Evolutionary conservation across 1,139 yeast genomes (phyloP), one percentile per base, ranked within the genome.

Genomic region (Yamadazyma pseudoaaseri): DNA sequence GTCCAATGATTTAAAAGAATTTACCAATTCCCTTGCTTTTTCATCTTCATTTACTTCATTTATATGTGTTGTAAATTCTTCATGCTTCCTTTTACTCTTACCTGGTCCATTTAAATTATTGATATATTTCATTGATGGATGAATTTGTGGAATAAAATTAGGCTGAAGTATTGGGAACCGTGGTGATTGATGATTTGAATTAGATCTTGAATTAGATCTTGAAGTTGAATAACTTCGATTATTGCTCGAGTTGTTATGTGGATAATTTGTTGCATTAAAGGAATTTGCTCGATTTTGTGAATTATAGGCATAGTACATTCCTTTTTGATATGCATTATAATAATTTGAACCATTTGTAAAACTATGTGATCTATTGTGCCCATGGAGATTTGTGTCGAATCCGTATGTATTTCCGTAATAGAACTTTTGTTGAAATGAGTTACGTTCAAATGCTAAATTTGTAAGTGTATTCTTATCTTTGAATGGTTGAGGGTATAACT

Each of bases 361-460:
- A 25, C 30, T 31, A 11, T 35, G 35, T 12, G 30, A 14, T 18
- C 33, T 14, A 8, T 15, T 20, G 15, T 27, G 33, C 9, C 29
- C 22, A 6, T 29, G 31, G 14, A 26, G 17, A 22, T 29, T 22
- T 22, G 30, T 21, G 4, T 41, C 21, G 13, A 25, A 29, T 6
- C 20, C 26, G 14, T 20, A 16, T 25, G 25, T 30, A 29, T 38
- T 40, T 12, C 59, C 59, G 38, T 61, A 63, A 37, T 62, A 63
- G 34, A 56, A 49, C 37, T 58, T 56, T 26, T 60, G 65, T 37
- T 62, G 69, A 32, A 58, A 53, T 49, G 55, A 57, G 36, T 58
- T 61, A 31, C 68, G 45, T 42, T 63, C 70, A 41, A 58, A 58
- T 6, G 68, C 70, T 29, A 64, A 49, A 30, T 47, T 45, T 10